These are phyloP conservation scores for Cladosporium austrohemisphaericum DNA, from an alignment of 2,329 filamentous ascomycete genomes.

Conservation along the genomic window DNA sequence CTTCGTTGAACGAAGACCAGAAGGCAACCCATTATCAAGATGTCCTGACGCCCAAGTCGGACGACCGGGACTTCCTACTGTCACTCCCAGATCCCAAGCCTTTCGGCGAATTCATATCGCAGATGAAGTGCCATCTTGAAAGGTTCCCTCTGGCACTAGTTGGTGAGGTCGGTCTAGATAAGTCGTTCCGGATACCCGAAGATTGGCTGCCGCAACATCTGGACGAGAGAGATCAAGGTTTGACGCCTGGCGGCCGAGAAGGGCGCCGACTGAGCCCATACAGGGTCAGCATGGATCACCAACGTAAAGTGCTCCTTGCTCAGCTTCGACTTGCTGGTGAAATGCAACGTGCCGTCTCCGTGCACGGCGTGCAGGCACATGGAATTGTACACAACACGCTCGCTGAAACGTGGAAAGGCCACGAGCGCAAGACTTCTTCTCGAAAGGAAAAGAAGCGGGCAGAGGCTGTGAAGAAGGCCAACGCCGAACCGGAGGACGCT, in stretches of 20 bases:
- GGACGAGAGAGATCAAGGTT: slow-evolving; percentile 41
- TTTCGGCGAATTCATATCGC: slow-evolving; percentile 55
- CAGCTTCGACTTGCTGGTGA: slow-evolving; percentile 71
- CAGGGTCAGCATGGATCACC: slow-evolving; percentile 65
- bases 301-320: slow-evolving; percentile 60
- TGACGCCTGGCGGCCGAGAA: slow-evolving; percentile 69
- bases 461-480: slow-evolving; percentile 16
- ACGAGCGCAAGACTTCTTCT: slow-evolving; percentile 60
- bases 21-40: slow-evolving; percentile 60
- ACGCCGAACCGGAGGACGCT: slow-evolving; percentile 16
- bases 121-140: slow-evolving; percentile 55
- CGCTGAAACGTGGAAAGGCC: slow-evolving; percentile 64
- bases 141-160: slow-evolving; percentile 62
- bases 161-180: slow-evolving; percentile 75
- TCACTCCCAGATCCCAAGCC: slow-evolving; percentile 58
- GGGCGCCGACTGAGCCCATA: slow-evolving; percentile 65
- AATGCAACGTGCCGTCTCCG: slow-evolving; percentile 60
- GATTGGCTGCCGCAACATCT: slow-evolving; percentile 47
- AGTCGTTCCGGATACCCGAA: slow-evolving; percentile 68
- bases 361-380: slow-evolving; percentile 74
- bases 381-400: slow-evolving; percentile 66
- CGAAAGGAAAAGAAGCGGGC: slow-evolving; percentile 50
- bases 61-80: slow-evolving; percentile 48
- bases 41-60: slow-evolving; percentile 58
- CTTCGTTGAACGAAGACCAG: slow-evolving; percentile 38